phyloP scores from a whole-genome alignment of 2,329 filamentous ascomycete species.

The Dothideomycetes sp. region DNA sequence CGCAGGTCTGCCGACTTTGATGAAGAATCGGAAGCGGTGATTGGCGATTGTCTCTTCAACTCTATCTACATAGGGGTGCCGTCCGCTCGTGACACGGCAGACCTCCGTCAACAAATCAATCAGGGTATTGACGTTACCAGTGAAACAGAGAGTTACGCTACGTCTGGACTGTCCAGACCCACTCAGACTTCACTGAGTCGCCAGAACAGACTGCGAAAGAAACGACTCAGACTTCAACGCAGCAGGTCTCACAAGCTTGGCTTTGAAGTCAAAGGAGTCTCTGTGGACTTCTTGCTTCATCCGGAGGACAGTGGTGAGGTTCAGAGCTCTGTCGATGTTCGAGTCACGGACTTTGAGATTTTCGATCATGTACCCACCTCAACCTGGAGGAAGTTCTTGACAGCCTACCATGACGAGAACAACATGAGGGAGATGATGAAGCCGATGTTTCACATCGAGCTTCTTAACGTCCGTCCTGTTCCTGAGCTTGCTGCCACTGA shows the following conservation, averaged over 20 bases:
- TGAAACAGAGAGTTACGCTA: conserved; percentile 82
- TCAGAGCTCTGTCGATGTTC: conserved; percentile 76
- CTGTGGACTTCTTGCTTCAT: conserved; percentile 72
- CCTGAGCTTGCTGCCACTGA: conserved; percentile 79
- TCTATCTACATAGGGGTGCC: conserved; percentile 96
- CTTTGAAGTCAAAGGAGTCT: conserved; percentile 80
- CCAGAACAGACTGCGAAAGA: conserved; percentile 26
- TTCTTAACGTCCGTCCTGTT: conserved; percentile 80
- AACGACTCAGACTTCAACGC: conserved; percentile 61
- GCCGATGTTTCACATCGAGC: conserved; percentile 82
- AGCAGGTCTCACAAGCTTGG: conserved; percentile 93
- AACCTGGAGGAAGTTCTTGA: conserved; percentile 97
- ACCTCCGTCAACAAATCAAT: conserved; percentile 75
- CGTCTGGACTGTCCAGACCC: conserved; percentile 54
- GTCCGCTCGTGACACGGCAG: conserved; percentile 66
- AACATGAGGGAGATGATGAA: conserved; percentile 68
- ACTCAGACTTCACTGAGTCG: conserved; percentile 34
- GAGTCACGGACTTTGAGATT: conserved; percentile 74
- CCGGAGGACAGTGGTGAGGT: conserved; percentile 70
- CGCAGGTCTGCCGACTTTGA: conserved; percentile 48
- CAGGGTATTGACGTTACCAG: conserved; percentile 63
- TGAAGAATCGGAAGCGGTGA: conserved; percentile 72
- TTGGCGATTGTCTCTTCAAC: conserved; percentile 95
- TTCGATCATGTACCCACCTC: conserved; percentile 92
- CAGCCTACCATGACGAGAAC: conserved; percentile 81